phyloP scores from a whole-genome alignment of 2,329 filamentous ascomycete species.

The Hypoxylon sp. region DNA sequence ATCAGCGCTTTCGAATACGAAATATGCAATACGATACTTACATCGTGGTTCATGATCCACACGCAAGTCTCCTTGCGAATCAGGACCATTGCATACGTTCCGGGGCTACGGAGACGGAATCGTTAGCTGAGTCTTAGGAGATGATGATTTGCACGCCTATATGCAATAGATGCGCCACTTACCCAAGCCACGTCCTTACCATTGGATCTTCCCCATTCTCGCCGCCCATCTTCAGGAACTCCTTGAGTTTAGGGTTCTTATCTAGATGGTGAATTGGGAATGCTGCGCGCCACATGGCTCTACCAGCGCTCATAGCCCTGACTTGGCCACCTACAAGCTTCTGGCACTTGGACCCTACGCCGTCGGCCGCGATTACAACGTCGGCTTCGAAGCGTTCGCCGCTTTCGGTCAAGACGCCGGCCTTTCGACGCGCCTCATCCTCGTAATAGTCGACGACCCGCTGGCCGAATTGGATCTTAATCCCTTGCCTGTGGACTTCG shows the following conservation, averaged over 20 bases:
- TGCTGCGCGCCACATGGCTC: slow-evolving; percentile 62
- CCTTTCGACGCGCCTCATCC: slow-evolving; percentile 57
- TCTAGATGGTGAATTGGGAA: slow-evolving; percentile 59
- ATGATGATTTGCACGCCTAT: slow-evolving; percentile 4
- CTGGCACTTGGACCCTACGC: slow-evolving; percentile 63
- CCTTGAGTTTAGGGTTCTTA: slow-evolving; percentile 57
- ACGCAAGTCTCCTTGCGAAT: slow-evolving; percentile 56
- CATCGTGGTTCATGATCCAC: slow-evolving; percentile 60
- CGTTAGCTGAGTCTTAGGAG: slow-evolving; percentile 27
- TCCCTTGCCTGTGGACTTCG: slow-evolving; percentile 63
- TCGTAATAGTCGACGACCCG: slow-evolving; percentile 67
- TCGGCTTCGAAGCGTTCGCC: slow-evolving; percentile 66
- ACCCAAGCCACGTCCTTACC: slow-evolving; percentile 64
- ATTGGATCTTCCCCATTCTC: slow-evolving; percentile 60
- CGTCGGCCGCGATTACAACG: slow-evolving; percentile 64
- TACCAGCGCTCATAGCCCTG: slow-evolving; percentile 60
- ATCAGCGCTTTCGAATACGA: slow-evolving; percentile 29
- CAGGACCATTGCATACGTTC: slow-evolving; percentile 58
- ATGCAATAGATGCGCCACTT: slow-evolving; percentile 55
- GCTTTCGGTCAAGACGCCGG: slow-evolving; percentile 64
- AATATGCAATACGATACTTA: slow-evolving; percentile 34
- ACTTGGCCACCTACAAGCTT: slow-evolving; percentile 61
- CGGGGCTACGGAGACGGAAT: slow-evolving; percentile 52
- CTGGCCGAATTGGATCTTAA: slow-evolving; percentile 64
- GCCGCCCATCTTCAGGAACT: slow-evolving; percentile 61